These are phyloP conservation scores for Rhazya stricta DNA, from an alignment of 257 asterid species.

Conservation along the genomic window DNA sequence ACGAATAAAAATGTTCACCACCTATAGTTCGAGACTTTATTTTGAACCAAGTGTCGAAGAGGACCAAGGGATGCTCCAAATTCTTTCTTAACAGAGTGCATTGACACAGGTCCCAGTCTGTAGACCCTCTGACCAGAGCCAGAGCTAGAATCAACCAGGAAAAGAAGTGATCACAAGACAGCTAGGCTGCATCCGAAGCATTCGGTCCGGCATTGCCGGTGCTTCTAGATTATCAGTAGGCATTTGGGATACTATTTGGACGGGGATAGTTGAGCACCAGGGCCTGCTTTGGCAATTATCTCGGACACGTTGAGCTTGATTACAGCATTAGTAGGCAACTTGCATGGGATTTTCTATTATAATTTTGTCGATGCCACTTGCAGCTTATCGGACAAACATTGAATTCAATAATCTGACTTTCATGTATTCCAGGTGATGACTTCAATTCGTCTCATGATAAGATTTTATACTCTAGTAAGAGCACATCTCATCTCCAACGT, in stretches of 20 bases:
- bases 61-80: not conserved
- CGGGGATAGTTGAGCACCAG: slow-evolving; percentile 19
- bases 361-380: too few species aligned
- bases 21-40: not conserved
- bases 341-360: too few species aligned
- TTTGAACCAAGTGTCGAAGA: not conserved
- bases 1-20: not conserved
- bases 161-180: slow-evolving; percentile 22
- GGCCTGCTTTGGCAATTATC: slow-evolving; percentile 21
- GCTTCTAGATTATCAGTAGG: slow-evolving; percentile 14
- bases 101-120: slow-evolving; percentile 15
- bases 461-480: too few species aligned
- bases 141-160: not conserved
- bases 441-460: too few species aligned
- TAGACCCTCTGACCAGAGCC: not conserved
- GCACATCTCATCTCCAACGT: too few species aligned
- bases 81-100: not conserved
- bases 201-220: slow-evolving; percentile 18
- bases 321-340: slow-evolving; percentile 21
- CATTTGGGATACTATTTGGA: slow-evolving; percentile 19
- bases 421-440: too few species aligned
- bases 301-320: slow-evolving; percentile 24
- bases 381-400: too few species aligned
- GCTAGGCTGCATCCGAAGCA: slow-evolving; percentile 30
- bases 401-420: too few species aligned